Evolutionary conservation across 257 asterid genomes (phyloP).

Genomic region (Striga asiatica): DNA sequence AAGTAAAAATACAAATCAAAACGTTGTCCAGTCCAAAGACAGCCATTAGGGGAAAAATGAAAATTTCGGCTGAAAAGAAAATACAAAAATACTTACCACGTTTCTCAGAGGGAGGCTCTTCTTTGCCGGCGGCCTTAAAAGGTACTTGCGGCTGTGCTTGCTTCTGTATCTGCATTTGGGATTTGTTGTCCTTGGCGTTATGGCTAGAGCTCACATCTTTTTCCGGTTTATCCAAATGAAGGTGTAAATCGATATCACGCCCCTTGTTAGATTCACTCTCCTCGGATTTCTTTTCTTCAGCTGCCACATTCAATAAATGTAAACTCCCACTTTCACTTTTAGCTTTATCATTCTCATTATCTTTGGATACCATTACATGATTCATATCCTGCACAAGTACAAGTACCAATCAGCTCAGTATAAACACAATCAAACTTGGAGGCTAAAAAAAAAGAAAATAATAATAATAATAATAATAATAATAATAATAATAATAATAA

Average conservation of each 20-base stretch:
- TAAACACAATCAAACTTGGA: background rate
- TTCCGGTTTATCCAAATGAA: slow-evolving; percentile 57
- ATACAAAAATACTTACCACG: slow-evolving; percentile 31
- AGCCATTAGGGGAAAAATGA: no score
- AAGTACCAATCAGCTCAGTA: background rate
- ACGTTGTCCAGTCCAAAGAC: background rate
- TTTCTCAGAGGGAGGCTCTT: slow-evolving; percentile 46
- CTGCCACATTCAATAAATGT: slow-evolving; percentile 16
- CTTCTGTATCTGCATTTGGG: slow-evolving; percentile 27
- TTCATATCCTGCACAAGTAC: slow-evolving; percentile 37
- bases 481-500: no score
- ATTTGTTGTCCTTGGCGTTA: slow-evolving; percentile 19
- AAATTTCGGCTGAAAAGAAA: background rate
- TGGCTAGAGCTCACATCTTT: slow-evolving; percentile 27
- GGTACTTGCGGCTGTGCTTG: slow-evolving; percentile 22
- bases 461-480: no score
- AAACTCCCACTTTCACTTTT: slow-evolving; percentile 23
- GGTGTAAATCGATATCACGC: slow-evolving; percentile 44
- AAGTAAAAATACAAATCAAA: background rate
- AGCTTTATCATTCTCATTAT: slow-evolving; percentile 28
- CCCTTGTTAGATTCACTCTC: slow-evolving; percentile 29
- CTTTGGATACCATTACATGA: slow-evolving; percentile 3
- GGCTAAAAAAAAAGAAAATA: no score
- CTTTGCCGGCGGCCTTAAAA: slow-evolving; percentile 29
- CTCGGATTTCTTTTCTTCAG: slow-evolving; percentile 27